Conservation (phyloP, 495 filamentous ascomycete species). For the Podospora anserina region DNA sequence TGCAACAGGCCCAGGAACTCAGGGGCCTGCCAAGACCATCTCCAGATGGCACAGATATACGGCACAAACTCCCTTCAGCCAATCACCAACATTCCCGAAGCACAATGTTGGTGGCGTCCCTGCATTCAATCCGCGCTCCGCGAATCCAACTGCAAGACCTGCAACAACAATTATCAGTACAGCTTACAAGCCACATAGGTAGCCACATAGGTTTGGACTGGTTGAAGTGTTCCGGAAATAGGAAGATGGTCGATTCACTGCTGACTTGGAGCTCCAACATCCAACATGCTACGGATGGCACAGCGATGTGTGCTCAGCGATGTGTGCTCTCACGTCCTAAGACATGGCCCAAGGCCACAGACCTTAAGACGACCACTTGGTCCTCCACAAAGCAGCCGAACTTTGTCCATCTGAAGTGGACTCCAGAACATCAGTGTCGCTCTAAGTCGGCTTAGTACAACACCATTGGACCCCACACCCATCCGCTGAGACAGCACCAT, state of each 20-base stretch:
- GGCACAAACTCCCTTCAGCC: not conserved
- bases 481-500: not conserved
- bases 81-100: not conserved
- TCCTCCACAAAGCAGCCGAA: conserved; percentile 1
- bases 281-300: not conserved
- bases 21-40: conserved; percentile 1
- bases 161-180: not conserved
- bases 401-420: not conserved
- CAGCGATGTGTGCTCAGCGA: not conserved
- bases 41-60: not conserved
- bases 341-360: not conserved
- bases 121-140: not conserved
- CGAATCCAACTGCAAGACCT: not conserved
- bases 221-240: not conserved
- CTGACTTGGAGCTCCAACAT: not conserved
- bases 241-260: not conserved
- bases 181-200: not conserved
- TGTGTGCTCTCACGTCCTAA: not conserved
- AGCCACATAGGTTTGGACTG: not conserved
- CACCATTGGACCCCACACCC: not conserved
- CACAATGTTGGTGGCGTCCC: not conserved
- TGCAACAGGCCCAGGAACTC: not conserved
- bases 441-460: not conserved
- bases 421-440: not conserved
- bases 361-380: not conserved